phyloP scores from a whole-genome alignment of 2,329 filamentous ascomycete genomes.

The Lachnellula arida region DNA sequence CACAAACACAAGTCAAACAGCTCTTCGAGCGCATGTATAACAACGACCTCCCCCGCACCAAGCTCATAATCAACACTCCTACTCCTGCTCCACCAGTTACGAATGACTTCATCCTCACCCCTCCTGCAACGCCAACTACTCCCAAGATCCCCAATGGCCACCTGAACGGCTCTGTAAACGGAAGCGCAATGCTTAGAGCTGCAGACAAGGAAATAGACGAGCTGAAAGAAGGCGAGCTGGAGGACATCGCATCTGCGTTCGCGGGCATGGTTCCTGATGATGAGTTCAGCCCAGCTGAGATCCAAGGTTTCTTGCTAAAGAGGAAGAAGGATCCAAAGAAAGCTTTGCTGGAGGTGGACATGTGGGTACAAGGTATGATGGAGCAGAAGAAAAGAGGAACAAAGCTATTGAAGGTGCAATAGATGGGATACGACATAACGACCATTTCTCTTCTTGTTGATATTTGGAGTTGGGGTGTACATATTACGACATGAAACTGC shows the following conservation, averaged over 20 bases:
- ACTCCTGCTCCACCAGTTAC: not conserved
- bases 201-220: slow-evolving; percentile 3
- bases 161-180: not conserved
- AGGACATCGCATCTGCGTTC: slow-evolving; percentile 37
- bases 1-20: slow-evolving; percentile 48
- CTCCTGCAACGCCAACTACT: slow-evolving; percentile 16
- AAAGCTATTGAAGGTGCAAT: not conserved
- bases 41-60: slow-evolving; percentile 32
- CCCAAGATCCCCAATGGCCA: not conserved
- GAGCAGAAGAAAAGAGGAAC: slow-evolving; percentile 10
- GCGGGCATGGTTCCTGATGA: slow-evolving; percentile 47
- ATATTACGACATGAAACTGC: no score
- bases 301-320: slow-evolving; percentile 61
- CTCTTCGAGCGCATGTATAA: slow-evolving; percentile 59
- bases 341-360: slow-evolving; percentile 48
- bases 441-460: no score
- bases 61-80: slow-evolving; percentile 18
- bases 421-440: no score
- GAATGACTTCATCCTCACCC: slow-evolving; percentile 6
- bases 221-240: slow-evolving; percentile 37
- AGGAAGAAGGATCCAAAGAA: slow-evolving; percentile 53
- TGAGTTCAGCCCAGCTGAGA: slow-evolving; percentile 54
- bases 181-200: not conserved
- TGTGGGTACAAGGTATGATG: slow-evolving; percentile 49
- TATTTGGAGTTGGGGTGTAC: no score